Conservation (phyloP, 805 yeast genomes). For the Saccharomycopsis oosterbeekiorum region DNA sequence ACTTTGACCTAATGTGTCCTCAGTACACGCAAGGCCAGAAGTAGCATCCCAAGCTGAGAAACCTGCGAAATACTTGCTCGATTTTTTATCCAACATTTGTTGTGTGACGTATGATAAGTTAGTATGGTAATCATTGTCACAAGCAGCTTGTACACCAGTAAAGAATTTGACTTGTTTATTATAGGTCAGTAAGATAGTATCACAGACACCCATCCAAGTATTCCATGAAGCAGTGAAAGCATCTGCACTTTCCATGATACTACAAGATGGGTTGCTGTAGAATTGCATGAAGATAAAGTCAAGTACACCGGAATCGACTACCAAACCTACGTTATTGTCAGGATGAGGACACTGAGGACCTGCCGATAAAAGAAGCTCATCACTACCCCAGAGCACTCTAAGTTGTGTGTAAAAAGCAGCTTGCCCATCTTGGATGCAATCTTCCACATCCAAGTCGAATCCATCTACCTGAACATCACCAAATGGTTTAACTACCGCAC, state of each 20-base stretch:
- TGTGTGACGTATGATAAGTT: neutral
- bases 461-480: conserved; percentile 13
- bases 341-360: conserved; percentile 63
- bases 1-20: conserved; percentile 1
- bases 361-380: conserved; percentile 45
- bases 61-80: conserved; percentile 5
- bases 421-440: conserved; percentile 36
- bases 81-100: conserved; percentile 2
- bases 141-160: conserved; percentile 9
- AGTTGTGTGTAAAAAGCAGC: conserved; percentile 34
- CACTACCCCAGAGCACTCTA: conserved; percentile 29
- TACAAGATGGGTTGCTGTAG: conserved; percentile 43
- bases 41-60: conserved; percentile 15
- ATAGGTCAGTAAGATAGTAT: neutral
- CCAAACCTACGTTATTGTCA: conserved; percentile 36
- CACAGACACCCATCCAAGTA: conserved; percentile 4
- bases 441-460: conserved; percentile 19
- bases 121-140: conserved; percentile 1
- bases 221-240: conserved; percentile 5
- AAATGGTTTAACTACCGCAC: conserved; percentile 5
- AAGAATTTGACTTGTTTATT: conserved; percentile 6
- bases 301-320: conserved; percentile 35
- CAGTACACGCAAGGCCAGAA: conserved; percentile 3
- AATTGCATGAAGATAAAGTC: conserved; percentile 57
- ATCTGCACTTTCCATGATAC: neutral